Evolutionary conservation across 306 rosid species (phyloP).

Genomic region (Delonix regia): DNA sequence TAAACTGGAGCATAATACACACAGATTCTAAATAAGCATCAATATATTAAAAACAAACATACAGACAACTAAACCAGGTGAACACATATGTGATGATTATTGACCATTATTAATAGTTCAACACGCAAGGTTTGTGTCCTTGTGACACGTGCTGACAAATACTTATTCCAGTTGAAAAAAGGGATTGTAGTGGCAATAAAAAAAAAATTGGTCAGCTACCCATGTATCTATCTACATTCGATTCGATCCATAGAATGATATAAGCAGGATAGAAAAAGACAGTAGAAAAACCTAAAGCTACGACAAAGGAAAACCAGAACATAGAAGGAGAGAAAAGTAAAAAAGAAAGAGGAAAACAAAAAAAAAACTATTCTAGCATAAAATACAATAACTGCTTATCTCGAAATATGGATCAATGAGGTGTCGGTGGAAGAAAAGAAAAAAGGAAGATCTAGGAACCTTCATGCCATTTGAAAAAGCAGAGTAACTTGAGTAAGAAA

Average conservation of each 20-base stretch:
- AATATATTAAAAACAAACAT: conserved; percentile 2
- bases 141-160: not conserved
- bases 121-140: not conserved
- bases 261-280: conserved; percentile 13
- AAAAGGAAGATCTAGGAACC: conserved; percentile 8
- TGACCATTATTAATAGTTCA: not conserved
- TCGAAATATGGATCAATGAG: not conserved
- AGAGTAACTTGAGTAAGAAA: not conserved
- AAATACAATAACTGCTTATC: not conserved
- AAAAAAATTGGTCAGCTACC: conserved; percentile 5
- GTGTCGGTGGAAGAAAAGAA: not conserved
- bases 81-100: conserved; percentile 16
- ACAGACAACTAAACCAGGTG: conserved; percentile 14
- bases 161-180: not conserved
- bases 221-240: not conserved
- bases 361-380: not conserved
- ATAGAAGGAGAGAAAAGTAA: not conserved
- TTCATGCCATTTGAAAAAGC: conserved; percentile 19
- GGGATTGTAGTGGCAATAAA: not conserved
- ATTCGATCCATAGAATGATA: conserved; percentile 25
- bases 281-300: not conserved
- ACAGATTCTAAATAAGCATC: conserved; percentile 5
- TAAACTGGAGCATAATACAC: not conserved
- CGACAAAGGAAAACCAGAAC: not conserved
- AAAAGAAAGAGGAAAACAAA: not conserved